These are phyloP conservation scores for Physocladia obscura DNA, from an alignment of 192 early-diverging fungal species.

Conservation along the genomic window DNA sequence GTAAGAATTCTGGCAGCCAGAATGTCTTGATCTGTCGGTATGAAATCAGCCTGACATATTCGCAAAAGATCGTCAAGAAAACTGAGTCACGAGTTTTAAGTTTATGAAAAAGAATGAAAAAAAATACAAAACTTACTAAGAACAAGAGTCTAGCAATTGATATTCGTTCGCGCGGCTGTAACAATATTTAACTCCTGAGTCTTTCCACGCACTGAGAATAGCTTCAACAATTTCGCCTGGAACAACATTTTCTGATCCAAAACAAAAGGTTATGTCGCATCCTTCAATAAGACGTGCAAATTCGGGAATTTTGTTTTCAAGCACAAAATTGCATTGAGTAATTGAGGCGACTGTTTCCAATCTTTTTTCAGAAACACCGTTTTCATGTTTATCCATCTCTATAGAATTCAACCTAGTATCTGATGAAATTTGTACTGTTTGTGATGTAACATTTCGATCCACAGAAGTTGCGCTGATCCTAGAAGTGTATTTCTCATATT, in stretches of 20 bases:
- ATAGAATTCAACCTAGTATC: too few relatives aligned
- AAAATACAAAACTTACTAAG: slow-evolving; percentile 36
- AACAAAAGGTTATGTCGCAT: slow-evolving; percentile 14
- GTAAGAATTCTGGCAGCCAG: slow-evolving; percentile 67
- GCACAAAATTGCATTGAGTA: neutral
- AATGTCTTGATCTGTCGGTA: slow-evolving; percentile 68
- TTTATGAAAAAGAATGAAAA: neutral
- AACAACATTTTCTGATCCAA: slow-evolving; percentile 31
- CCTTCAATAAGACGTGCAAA: neutral
- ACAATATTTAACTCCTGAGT: slow-evolving; percentile 42
- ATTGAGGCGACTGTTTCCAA: neutral
- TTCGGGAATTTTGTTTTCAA: neutral
- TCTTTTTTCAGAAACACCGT: neutral
- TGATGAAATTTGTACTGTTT: neutral
- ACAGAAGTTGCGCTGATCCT: too few relatives aligned
- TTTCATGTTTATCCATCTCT: too few relatives aligned
- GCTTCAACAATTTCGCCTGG: neutral
- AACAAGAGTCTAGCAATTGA: slow-evolving; percentile 45
- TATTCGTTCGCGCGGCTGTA: slow-evolving; percentile 36
- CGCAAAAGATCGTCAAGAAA: slow-evolving; percentile 6
- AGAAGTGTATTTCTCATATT: neutral
- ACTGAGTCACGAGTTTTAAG: neutral
- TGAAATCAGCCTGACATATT: slow-evolving; percentile 40
- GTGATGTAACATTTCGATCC: neutral
- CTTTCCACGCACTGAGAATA: slow-evolving; percentile 37